These are phyloP conservation scores for Endocarpon pusillum DNA, from an alignment of 495 filamentous ascomycete genomes.

Conservation along the genomic window DNA sequence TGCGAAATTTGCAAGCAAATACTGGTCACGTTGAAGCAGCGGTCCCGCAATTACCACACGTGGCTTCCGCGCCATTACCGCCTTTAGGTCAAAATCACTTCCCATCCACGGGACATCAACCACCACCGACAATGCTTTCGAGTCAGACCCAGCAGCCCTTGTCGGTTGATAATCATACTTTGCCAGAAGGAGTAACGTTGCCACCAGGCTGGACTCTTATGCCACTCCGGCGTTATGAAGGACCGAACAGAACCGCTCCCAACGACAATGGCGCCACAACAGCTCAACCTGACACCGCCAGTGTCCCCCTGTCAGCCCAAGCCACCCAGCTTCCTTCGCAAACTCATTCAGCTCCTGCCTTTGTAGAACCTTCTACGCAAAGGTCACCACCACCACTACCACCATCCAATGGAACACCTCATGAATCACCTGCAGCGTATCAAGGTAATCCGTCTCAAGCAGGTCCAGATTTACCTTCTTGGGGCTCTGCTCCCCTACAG, in stretches of 20 bases:
- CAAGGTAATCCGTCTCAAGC: conserved; percentile 26
- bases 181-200: conserved; percentile 56
- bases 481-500: conserved; percentile 3
- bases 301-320: not conserved
- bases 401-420: conserved; percentile 3
- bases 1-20: conserved; percentile 31
- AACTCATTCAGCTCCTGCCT: not conserved
- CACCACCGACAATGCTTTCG: conserved; percentile 15
- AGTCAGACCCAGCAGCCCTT: conserved; percentile 16
- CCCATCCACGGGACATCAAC: too few species aligned
- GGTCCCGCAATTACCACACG: conserved; percentile 16
- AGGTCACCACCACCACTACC: not conserved
- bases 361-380: not conserved
- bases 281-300: conserved; percentile 1
- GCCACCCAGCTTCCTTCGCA: conserved; percentile 1
- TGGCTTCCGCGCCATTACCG: conserved; percentile 12
- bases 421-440: conserved; percentile 15
- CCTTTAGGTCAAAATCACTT: too few species aligned
- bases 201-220: conserved; percentile 63
- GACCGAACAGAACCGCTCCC: conserved; percentile 2
- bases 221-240: conserved; percentile 40
- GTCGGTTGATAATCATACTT: conserved; percentile 45
- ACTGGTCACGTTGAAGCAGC: conserved; percentile 24
- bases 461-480: conserved; percentile 11
- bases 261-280: conserved; percentile 3